A percentile compares a stretch with the other conserved stretches of the same genome.
These are phyloP conservation scores for Vinca minor DNA, from an alignment of 257 asterid genomes.

Conservation along the genomic window DNA sequence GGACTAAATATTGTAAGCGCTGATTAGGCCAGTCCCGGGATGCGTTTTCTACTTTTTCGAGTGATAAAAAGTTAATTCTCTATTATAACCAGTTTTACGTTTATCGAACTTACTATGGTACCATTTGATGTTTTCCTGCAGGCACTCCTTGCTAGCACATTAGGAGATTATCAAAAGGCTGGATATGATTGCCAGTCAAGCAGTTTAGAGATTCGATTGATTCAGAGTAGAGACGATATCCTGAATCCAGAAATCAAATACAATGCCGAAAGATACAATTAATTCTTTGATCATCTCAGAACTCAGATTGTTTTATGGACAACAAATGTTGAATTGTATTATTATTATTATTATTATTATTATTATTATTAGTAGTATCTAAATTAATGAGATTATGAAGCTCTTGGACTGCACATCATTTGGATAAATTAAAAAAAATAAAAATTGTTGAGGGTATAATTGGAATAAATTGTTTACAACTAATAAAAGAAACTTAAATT, in stretches of 20 bases:
- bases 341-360: too few species aligned
- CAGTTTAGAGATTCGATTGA: conserved; percentile 87
- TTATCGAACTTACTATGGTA: neutral
- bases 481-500: too few species aligned
- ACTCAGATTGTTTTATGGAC: neutral
- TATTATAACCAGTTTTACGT: too few species aligned
- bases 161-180: conserved; percentile 58
- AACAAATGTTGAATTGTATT: too few species aligned
- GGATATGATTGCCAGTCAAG: conserved; percentile 80
- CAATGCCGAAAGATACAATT: conserved; percentile 58
- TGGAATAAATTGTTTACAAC: too few species aligned
- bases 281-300: conserved; percentile 11
- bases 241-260: conserved; percentile 81
- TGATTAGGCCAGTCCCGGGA: too few species aligned
- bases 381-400: neutral
- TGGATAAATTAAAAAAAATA: too few species aligned
- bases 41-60: neutral
- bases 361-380: neutral
- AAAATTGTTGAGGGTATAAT: too few species aligned
- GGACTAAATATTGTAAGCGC: too few species aligned
- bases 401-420: neutral
- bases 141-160: conserved; percentile 82
- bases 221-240: conserved; percentile 84
- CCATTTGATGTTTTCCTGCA: conserved; percentile 20
- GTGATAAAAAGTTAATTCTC: too few species aligned